Evolutionary conservation across 2,329 filamentous ascomycete species (phyloP).

Genomic region (Acrocalymma vagum): DNA sequence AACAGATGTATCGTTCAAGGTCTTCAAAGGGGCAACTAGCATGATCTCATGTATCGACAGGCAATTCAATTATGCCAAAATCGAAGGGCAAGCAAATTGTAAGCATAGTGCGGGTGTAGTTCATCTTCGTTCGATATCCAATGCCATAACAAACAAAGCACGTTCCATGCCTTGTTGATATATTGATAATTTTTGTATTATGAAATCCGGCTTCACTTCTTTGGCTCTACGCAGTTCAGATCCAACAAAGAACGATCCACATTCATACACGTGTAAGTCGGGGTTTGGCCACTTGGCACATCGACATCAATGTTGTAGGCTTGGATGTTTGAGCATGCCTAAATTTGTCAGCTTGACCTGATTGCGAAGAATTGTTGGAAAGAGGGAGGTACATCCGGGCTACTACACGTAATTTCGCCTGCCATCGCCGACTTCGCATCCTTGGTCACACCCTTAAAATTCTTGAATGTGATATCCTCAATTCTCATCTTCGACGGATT

Average conservation of each 20-base stretch:
- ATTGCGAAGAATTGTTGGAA: neutral
- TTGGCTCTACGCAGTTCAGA: slow-evolving; percentile 7
- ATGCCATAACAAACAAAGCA: too few species aligned
- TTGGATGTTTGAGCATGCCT: slow-evolving; percentile 14
- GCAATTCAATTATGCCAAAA: too few species aligned
- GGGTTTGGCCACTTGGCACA: slow-evolving; percentile 9
- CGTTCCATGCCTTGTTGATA: too few species aligned
- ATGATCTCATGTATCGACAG: too few species aligned
- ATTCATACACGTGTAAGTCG: slow-evolving; percentile 14
- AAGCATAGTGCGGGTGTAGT: too few species aligned
- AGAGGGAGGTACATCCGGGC: slow-evolving; percentile 40
- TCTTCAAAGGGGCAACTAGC: too few species aligned
- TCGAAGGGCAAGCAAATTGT: too few species aligned
- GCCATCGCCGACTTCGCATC: slow-evolving; percentile 35
- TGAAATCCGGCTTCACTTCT: too few species aligned
- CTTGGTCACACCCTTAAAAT: slow-evolving; percentile 60
- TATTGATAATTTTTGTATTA: too few species aligned
- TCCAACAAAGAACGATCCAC: slow-evolving; percentile 4
- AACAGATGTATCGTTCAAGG: too few species aligned
- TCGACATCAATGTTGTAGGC: slow-evolving; percentile 12
- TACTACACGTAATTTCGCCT: slow-evolving; percentile 44
- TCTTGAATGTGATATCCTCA: slow-evolving; percentile 60
- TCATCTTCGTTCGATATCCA: too few species aligned
- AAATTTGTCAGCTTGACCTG: too few species aligned
- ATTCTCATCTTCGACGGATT: slow-evolving; percentile 47